A percentile compares a stretch with the other conserved stretches of the same genome.
phyloP scores from a whole-genome alignment of 164 flowering plant genomes.

The Macadamia tetraphylla region DNA sequence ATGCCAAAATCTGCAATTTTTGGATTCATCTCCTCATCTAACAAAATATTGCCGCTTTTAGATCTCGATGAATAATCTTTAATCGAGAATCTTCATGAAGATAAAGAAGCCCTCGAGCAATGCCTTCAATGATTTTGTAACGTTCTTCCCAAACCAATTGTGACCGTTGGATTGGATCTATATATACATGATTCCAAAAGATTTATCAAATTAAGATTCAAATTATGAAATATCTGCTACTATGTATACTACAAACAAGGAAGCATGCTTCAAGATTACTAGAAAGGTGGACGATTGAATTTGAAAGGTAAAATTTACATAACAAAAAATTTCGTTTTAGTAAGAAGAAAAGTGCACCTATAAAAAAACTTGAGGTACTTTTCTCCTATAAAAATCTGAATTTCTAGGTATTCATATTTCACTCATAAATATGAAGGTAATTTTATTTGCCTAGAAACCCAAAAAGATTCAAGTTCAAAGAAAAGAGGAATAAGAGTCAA shows the following conservation, averaged over 20 bases:
- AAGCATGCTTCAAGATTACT: too few species aligned
- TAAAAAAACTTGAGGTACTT: too few species aligned
- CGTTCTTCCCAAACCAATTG: conserved; percentile 22
- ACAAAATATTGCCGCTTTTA: conserved; percentile 22
- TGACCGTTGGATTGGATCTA: conserved; percentile 9
- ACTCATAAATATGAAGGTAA: too few species aligned
- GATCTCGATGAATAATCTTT: conserved; percentile 21
- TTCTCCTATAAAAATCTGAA: too few species aligned
- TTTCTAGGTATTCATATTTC: too few species aligned
- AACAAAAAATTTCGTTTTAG: too few species aligned
- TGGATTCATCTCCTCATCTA: conserved; percentile 28
- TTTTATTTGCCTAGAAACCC: too few species aligned
- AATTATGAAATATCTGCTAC: neutral
- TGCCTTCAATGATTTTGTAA: conserved; percentile 19
- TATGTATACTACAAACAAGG: too few species aligned
- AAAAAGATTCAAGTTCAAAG: too few species aligned
- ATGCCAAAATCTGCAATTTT: conserved; percentile 46
- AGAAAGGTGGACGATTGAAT: too few species aligned
- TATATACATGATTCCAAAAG: neutral
- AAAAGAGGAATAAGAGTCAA: neutral
- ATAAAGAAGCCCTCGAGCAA: conserved; percentile 23
- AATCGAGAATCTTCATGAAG: conserved; percentile 26
- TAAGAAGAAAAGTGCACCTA: too few species aligned
- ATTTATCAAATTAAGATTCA: neutral
- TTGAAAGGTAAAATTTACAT: too few species aligned